These are phyloP conservation scores for Hysterangium stoloniferum DNA, from an alignment of 768 basidiomycete species.

Conservation along the genomic window DNA sequence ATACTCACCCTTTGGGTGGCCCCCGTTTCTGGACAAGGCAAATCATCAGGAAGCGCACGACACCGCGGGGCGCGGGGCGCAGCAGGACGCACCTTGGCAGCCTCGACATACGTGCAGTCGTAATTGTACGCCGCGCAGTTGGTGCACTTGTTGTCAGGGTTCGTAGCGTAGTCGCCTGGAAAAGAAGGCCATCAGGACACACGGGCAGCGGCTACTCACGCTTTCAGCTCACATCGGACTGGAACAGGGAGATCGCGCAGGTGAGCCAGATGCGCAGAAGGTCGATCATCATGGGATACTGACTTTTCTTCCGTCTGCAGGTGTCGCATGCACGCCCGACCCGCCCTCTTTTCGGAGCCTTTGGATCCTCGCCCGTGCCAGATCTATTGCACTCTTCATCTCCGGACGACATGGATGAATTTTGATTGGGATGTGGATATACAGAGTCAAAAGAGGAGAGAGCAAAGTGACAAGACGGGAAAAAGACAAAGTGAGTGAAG, in stretches of 20 bases:
- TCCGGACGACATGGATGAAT: constrained; percentile 13
- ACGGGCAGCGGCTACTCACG: constrained; percentile 19
- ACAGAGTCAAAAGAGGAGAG: not conserved
- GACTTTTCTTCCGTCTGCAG: constrained; percentile 79
- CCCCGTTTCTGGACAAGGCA: constrained; percentile 39
- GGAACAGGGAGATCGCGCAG: constrained; percentile 12
- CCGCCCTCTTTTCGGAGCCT: constrained; percentile 32
- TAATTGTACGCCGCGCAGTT: constrained; percentile 52
- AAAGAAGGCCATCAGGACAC: constrained; percentile 45
- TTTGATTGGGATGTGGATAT: too few species aligned
- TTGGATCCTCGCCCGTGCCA: constrained; percentile 4
- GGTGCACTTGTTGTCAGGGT: constrained; percentile 31
- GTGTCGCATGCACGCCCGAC: constrained; percentile 77
- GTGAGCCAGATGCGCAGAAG: not conserved
- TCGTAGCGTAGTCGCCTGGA: constrained; percentile 25
- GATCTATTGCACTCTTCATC: constrained; percentile 15
- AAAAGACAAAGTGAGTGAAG: not conserved
- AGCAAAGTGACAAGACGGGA: too few species aligned
- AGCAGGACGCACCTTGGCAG: constrained; percentile 46
- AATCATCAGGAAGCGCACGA: not conserved
- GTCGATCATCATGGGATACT: constrained; percentile 18
- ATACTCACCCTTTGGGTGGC: constrained; percentile 23
- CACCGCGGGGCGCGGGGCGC: not conserved
- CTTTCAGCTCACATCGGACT: constrained; percentile 64
- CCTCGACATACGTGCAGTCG: constrained; percentile 63